Conservation (phyloP, 106 monocot genomes). For the Narthecium ossifragum region DNA sequence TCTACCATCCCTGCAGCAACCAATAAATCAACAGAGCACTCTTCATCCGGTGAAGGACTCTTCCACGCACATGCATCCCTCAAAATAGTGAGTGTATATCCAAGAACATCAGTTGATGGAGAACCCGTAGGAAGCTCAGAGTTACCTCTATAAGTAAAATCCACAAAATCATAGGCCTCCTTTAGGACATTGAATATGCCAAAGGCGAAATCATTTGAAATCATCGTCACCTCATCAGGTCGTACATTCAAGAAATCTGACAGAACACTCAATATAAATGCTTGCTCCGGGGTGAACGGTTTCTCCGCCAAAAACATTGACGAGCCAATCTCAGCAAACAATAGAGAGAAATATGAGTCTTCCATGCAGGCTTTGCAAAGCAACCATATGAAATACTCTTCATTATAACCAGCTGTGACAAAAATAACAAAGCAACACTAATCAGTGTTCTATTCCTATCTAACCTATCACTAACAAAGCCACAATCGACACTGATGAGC, state of each 20-base stretch:
- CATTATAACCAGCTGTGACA: constrained; percentile 48
- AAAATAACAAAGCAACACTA: too few species aligned
- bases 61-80: constrained; percentile 74
- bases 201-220: constrained; percentile 40
- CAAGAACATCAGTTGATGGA: constrained; percentile 54
- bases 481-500: neutral
- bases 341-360: constrained; percentile 26
- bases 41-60: neutral
- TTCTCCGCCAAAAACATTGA: neutral
- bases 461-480: neutral
- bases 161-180: constrained; percentile 31
- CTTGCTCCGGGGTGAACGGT: constrained; percentile 43
- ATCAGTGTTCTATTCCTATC: too few species aligned
- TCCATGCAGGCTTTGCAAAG: constrained; percentile 69
- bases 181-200: constrained; percentile 35
- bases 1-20: constrained; percentile 43
- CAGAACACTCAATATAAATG: constrained; percentile 55
- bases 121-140: constrained; percentile 59
- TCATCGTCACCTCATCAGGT: constrained; percentile 30
- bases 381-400: constrained; percentile 75
- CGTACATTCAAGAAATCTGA: constrained; percentile 49
- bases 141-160: constrained; percentile 31
- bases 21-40: constrained; percentile 24
- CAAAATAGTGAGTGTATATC: constrained; percentile 62
- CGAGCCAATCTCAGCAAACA: constrained; percentile 39